These are phyloP conservation scores for Oenanthe javanica DNA, from an alignment of 140 eudicot genomes.

Conservation along the genomic window DNA sequence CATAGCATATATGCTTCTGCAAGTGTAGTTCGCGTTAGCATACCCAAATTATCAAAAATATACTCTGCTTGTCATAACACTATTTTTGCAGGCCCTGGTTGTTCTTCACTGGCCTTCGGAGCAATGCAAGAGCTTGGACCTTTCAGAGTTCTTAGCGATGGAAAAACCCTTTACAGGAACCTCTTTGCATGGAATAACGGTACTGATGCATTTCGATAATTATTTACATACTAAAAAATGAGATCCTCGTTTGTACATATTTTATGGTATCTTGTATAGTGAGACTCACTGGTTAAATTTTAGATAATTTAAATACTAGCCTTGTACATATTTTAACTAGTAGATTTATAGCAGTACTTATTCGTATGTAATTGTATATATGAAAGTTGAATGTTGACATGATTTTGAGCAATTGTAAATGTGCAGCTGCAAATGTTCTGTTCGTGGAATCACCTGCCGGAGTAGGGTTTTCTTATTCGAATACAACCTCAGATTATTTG, in stretches of 20 bases:
- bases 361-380: too few relatives aligned
- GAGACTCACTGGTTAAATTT: too few relatives aligned
- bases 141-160: conserved; percentile 68
- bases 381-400: too few relatives aligned
- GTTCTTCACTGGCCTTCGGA: conserved; percentile 85
- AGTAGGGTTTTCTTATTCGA: conserved; percentile 75
- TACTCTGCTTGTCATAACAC: too few relatives aligned
- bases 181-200: conserved; percentile 68
- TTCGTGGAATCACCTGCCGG: conserved; percentile 87
- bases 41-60: too few relatives aligned
- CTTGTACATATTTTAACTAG: too few relatives aligned
- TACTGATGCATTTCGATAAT: not conserved
- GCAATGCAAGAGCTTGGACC: conserved; percentile 90
- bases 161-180: conserved; percentile 57
- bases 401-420: not conserved
- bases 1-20: not conserved
- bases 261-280: too few relatives aligned
- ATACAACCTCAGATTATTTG: conserved; percentile 37
- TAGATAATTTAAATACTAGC: too few relatives aligned
- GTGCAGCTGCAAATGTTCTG: conserved; percentile 62
- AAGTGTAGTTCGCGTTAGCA: too few relatives aligned
- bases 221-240: too few relatives aligned
- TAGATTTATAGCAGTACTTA: too few relatives aligned
- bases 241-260: too few relatives aligned
- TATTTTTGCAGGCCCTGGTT: conserved; percentile 63